Conservation (phyloP, 257 asterid genomes). For the Prunella vulgaris region DNA sequence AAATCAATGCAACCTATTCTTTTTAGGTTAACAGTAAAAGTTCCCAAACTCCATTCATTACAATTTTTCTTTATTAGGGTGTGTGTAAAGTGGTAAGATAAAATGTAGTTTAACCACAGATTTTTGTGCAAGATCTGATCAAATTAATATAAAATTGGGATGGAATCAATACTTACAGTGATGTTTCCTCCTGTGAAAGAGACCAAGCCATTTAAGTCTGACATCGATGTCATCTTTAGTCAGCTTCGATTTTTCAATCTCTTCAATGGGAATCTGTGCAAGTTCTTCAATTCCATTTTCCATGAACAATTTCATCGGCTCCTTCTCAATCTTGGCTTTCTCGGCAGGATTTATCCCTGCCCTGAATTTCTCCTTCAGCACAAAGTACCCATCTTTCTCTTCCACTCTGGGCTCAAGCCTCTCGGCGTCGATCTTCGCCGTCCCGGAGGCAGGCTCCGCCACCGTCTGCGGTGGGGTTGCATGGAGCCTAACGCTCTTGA, state of each 20-base stretch:
- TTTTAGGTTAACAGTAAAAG: no score
- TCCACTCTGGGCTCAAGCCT: conserved; percentile 86
- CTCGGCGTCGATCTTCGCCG: conserved; percentile 28
- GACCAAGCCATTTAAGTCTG: conserved; percentile 96
- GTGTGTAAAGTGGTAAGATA: no score
- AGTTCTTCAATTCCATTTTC: conserved; percentile 76
- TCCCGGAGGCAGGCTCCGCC: conserved; percentile 32
- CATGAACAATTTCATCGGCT: conserved; percentile 85
- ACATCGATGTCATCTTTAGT: conserved; percentile 82
- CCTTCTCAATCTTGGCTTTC: conserved; percentile 79
- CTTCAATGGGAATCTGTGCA: conserved; percentile 59
- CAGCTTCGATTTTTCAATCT: conserved; percentile 63
- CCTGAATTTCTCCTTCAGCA: conserved; percentile 79
- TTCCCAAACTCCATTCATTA: no score
- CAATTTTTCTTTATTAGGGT: no score
- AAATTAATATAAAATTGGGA: not conserved
- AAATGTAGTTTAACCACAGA: not conserved
- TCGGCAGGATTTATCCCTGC: conserved; percentile 80
- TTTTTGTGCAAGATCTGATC: not conserved
- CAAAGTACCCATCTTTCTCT: conserved; percentile 62
- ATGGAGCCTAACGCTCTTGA: conserved; percentile 32
- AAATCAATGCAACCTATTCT: no score
- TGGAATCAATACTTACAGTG: conserved; percentile 52
- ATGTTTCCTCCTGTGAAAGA: conserved; percentile 84
- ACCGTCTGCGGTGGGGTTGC: conserved; percentile 67